phyloP scores from a whole-genome alignment of 2,329 filamentous ascomycete species.

The Fusarium sterilihyphosum region DNA sequence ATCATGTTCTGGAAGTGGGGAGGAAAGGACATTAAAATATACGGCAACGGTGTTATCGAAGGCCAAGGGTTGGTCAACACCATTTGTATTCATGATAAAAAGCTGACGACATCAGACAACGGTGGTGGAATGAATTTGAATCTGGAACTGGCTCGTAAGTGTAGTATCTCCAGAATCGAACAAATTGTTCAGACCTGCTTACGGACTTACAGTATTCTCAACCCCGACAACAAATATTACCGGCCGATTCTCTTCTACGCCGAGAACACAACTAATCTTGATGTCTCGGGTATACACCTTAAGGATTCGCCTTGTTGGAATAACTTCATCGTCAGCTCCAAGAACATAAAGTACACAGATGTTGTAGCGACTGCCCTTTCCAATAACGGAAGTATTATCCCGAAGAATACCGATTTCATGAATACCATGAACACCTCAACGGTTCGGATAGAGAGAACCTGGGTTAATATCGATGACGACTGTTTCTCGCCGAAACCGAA shows the following conservation, averaged over 20 bases:
- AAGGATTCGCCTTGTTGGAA: constrained; percentile 72
- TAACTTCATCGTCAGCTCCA: constrained; percentile 67
- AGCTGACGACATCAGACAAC: constrained; percentile 9
- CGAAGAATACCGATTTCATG: constrained; percentile 72
- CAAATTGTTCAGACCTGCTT: not conserved
- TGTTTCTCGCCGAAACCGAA: constrained; percentile 71
- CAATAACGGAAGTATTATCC: constrained; percentile 54
- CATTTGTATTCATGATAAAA: not conserved
- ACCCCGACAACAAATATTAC: constrained; percentile 64
- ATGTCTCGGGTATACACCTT: constrained; percentile 66
- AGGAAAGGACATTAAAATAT: constrained; percentile 68
- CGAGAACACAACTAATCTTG: constrained; percentile 68
- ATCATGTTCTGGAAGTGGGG: constrained; percentile 74
- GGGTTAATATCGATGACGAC: constrained; percentile 67
- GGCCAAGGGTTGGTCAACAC: constrained; percentile 54
- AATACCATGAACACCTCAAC: constrained; percentile 67
- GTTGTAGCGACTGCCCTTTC: constrained; percentile 65
- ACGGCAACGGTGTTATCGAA: constrained; percentile 65
- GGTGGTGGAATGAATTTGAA: constrained; percentile 36
- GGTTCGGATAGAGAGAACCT: constrained; percentile 60
- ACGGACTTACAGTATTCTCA: constrained; percentile 49
- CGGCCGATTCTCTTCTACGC: constrained; percentile 70
- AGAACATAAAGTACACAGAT: constrained; percentile 64
- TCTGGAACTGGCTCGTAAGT: constrained; percentile 29
- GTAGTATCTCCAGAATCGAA: not conserved